A percentile compares a stretch with the other conserved stretches of the same genome.
Evolutionary conservation across 257 asterid species (phyloP).

Genomic region (Solanum chmielewskii): DNA sequence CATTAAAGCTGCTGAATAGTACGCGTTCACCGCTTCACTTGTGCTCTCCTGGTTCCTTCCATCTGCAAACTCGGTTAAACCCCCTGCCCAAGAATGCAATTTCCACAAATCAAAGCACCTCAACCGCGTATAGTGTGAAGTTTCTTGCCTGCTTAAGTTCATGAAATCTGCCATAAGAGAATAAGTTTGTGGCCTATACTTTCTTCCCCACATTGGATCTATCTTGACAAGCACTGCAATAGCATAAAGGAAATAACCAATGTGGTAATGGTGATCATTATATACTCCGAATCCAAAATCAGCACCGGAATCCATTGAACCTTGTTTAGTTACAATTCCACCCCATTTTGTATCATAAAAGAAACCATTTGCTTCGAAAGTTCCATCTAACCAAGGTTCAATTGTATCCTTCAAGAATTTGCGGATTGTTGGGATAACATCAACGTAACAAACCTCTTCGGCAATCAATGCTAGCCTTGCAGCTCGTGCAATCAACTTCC

Average conservation of each 20-base stretch:
- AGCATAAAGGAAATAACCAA: conserved; percentile 63
- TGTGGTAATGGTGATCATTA: conserved; percentile 72
- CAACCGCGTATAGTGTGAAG: conserved; percentile 43
- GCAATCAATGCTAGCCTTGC: conserved; percentile 73
- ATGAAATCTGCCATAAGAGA: conserved; percentile 67
- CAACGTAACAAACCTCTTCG: conserved; percentile 47
- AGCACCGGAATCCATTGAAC: conserved; percentile 56
- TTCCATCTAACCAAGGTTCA: conserved; percentile 71
- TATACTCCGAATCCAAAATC: conserved; percentile 75
- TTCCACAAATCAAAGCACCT: conserved; percentile 67
- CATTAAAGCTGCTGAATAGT: conserved; percentile 71
- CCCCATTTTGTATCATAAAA: conserved; percentile 71
- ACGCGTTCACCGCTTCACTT: conserved; percentile 72
- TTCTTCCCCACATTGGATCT: conserved; percentile 72
- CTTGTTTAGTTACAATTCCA: conserved; percentile 64
- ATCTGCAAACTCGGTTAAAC: conserved; percentile 66
- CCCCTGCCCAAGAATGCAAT: conserved; percentile 86
- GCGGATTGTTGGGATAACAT: conserved; percentile 41
- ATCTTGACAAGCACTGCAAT: conserved; percentile 72
- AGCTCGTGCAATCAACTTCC: conserved; percentile 62
- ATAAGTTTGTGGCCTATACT: conserved; percentile 50
- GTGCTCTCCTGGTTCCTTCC: conserved; percentile 83
- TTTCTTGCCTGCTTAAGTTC: conserved; percentile 36
- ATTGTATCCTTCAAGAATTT: conserved; percentile 52
- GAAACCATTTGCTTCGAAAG: conserved; percentile 55